phyloP scores from a whole-genome alignment of 768 basidiomycete genomes.

The Podaxis sp. region DNA sequence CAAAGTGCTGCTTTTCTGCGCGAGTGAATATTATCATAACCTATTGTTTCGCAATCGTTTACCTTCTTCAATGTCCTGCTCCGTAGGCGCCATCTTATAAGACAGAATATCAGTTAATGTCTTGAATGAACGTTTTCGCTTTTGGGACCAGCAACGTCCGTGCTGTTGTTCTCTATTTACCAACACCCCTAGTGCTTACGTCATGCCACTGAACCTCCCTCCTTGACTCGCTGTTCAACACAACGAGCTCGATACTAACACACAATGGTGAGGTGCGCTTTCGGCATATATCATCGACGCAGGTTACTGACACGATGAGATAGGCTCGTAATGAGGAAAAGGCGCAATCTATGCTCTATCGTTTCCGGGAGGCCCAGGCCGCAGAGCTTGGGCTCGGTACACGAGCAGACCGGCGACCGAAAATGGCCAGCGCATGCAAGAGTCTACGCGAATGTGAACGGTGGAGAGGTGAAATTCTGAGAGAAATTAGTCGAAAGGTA shows the following conservation, averaged over 20 bases:
- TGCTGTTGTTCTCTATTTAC: conserved; percentile 8
- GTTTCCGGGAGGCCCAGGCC: conserved; percentile 95
- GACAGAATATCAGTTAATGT: not conserved
- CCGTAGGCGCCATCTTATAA: conserved; percentile 23
- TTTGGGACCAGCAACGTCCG: not conserved
- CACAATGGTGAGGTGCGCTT: conserved; percentile 16
- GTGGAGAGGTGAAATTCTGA: conserved; percentile 93
- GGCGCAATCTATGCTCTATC: conserved; percentile 92
- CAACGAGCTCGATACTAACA: not conserved
- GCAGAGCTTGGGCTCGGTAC: conserved; percentile 92
- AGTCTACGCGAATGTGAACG: conserved; percentile 91
- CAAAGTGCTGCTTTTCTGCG: conserved; percentile 69
- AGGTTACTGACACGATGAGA: not conserved
- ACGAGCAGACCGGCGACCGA: conserved; percentile 80
- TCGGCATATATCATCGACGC: not conserved
- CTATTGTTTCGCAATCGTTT: conserved; percentile 5
- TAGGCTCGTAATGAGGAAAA: conserved; percentile 99
- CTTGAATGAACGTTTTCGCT: not conserved
- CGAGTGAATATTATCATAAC: not conserved
- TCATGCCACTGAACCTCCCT: not conserved
- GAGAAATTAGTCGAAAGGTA: conserved; percentile 95
- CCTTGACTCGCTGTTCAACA: not conserved
- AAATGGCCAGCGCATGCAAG: conserved; percentile 91
- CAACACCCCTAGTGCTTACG: conserved; percentile 1
- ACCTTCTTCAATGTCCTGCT: conserved; percentile 37